phyloP scores from a whole-genome alignment of 129 eudicot genomes.

The Rutidosis leptorrhynchoides region DNA sequence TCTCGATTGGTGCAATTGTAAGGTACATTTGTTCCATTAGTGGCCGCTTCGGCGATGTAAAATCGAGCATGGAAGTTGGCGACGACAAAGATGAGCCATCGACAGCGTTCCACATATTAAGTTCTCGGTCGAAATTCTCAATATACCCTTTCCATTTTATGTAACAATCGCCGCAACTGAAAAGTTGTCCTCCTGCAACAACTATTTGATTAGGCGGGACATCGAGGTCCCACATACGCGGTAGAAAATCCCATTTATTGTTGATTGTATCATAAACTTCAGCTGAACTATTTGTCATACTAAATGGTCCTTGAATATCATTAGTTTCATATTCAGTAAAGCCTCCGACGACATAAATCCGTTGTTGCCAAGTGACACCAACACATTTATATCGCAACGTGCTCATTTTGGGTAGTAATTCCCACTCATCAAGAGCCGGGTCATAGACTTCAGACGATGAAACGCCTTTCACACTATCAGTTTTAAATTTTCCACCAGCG shows the following conservation, averaged over 20 bases:
- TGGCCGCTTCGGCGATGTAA: constrained; percentile 29
- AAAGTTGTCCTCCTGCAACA: constrained; percentile 40
- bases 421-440: constrained; percentile 57
- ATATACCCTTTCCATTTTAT: constrained; percentile 64
- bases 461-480: constrained; percentile 39
- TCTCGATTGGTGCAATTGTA: constrained; percentile 64
- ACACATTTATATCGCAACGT: constrained; percentile 61
- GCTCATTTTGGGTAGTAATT: constrained; percentile 49
- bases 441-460: constrained; percentile 60
- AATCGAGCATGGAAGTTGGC: constrained; percentile 37
- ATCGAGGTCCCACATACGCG: constrained; percentile 71
- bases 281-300: constrained; percentile 53
- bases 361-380: constrained; percentile 55
- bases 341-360: constrained; percentile 56
- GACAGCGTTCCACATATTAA: constrained; percentile 55
- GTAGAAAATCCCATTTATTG: constrained; percentile 41
- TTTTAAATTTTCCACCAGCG: constrained; percentile 51
- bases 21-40: constrained; percentile 42
- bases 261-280: constrained; percentile 46
- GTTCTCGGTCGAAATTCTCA: constrained; percentile 49
- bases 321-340: constrained; percentile 40
- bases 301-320: constrained; percentile 34
- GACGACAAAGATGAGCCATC: constrained; percentile 45
- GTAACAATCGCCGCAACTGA: constrained; percentile 61
- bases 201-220: constrained; percentile 69